Evolutionary conservation across 768 basidiomycete genomes (phyloP), one percentile per base, ranked within the genome.

Genomic region (Tulasnella sp.): DNA sequence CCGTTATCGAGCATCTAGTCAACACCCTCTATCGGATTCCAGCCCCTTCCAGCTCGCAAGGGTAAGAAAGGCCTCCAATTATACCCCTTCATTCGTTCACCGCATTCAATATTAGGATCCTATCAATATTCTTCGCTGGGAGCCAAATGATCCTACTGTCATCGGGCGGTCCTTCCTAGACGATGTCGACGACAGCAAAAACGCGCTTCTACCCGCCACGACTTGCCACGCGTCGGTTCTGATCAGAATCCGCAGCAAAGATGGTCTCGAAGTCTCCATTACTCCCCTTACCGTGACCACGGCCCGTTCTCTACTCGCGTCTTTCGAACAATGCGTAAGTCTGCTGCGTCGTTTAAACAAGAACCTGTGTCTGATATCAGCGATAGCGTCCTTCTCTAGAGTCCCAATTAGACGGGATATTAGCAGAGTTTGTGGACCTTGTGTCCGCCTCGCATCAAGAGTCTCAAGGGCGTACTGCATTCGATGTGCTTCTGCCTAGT

Each of bases 301-400:
- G 4, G 37, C 60, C 16, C 77, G 77, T 37, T 69, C 77, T 24
- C 20, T 64, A n/a, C 31, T 78, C 9, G 77, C 54, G 31, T 78
- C 77, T 64, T 72, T 78, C 58, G 77, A 78, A 42, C 28, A 54
- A 34, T 78, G 58, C 20, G 77, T 78, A 64, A 3, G 77, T 64
- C 64, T 69, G 16, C n/a, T 18, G 31, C 24, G 28, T 44, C 40
- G 16, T 41, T n/a, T 22, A 41, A 37, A 44, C 72, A 34, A 20
- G 24, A 18, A 34, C 50, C 24, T 22, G 20, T 28, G 34, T 34
- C 74, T 75, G 40, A 75, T 28, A 34, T 48, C 22, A 42, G 8
- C 42, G 8, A 34, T 40, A 78, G 77, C 60, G 31, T 34, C 41
- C 60, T 34, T 42, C 77, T 41, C 40, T 41, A 24, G 77, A 78